Percentiles rank a stretch among this genome's conserved stretches.
phyloP scores from a whole-genome alignment of 257 asterid genomes.

The Solanum pimpinellifolium region DNA sequence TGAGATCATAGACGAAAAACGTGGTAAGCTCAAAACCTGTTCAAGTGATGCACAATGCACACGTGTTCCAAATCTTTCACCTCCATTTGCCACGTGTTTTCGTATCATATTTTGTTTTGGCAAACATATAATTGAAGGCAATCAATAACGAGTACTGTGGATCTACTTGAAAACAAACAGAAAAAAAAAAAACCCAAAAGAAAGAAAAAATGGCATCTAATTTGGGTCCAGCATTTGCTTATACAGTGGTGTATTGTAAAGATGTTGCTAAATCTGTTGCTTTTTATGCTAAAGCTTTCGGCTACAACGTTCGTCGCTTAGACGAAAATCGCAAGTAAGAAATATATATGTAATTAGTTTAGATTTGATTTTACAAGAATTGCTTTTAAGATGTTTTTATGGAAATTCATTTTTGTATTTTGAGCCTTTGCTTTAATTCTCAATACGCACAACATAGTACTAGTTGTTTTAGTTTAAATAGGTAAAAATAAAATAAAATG shows the following conservation, averaged over 20 bases:
- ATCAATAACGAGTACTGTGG: background rate
- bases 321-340: constrained; percentile 46
- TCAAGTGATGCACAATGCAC: background rate
- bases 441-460: background rate
- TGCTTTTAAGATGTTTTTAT: background rate
- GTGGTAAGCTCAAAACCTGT: background rate
- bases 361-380: background rate
- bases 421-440: background rate
- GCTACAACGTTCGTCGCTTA: constrained; percentile 55
- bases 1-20: background rate
- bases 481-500: background rate
- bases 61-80: background rate
- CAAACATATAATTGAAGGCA: background rate
- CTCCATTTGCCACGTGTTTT: background rate
- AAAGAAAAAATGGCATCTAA: constrained; percentile 29
- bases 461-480: background rate
- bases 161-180: background rate
- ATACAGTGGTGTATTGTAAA: constrained; percentile 61
- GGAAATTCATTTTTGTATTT: background rate
- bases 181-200: background rate
- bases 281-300: constrained; percentile 69
- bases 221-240: constrained; percentile 42
- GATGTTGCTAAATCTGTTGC: constrained; percentile 66
- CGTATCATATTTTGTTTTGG: background rate
- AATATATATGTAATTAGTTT: background rate